Percentiles rank a stretch among this genome's conserved stretches.
phyloP scores from a whole-genome alignment of 2,329 filamentous ascomycete genomes.

The Aureobasidium uvarum region DNA sequence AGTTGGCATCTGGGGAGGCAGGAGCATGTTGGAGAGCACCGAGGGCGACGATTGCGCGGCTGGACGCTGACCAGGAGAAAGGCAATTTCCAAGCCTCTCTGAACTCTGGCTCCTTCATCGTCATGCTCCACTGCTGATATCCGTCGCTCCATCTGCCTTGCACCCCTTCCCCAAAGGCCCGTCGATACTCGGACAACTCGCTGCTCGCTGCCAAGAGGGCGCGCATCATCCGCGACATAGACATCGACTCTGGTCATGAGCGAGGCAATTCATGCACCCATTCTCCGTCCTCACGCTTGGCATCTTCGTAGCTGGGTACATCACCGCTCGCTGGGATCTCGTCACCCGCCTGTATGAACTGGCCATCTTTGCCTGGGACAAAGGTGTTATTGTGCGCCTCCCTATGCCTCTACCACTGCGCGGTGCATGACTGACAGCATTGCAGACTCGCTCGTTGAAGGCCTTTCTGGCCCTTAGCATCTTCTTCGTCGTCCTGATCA shows the following conservation, averaged over 20 bases:
- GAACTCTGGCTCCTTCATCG: neutral
- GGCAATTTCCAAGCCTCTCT: slow-evolving; percentile 18
- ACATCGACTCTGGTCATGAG: slow-evolving; percentile 27
- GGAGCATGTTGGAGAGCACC: neutral
- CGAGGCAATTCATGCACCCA: slow-evolving; percentile 75
- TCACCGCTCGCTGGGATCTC: slow-evolving; percentile 97
- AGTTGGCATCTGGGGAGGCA: neutral
- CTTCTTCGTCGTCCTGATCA: slow-evolving; percentile 77
- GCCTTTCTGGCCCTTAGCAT: slow-evolving; percentile 79
- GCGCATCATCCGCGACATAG: slow-evolving; percentile 11
- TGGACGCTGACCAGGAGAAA: slow-evolving; percentile 16
- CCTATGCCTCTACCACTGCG: slow-evolving; percentile 4
- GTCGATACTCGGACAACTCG: neutral
- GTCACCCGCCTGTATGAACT: slow-evolving; percentile 96
- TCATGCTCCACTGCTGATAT: slow-evolving; percentile 6
- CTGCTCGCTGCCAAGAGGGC: slow-evolving; percentile 25
- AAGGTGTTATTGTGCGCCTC: slow-evolving; percentile 80
- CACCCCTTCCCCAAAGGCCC: neutral
- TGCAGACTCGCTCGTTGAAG: slow-evolving; percentile 76
- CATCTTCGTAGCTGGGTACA: slow-evolving; percentile 99
- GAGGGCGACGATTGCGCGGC: slow-evolving; percentile 18
- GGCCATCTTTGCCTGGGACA: slow-evolving; percentile 95
- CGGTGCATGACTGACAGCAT: slow-evolving; percentile 3
- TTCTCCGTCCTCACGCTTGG: slow-evolving; percentile 93
- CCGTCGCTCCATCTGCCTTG: neutral